Percentiles rank a stretch among this genome's conserved stretches.
phyloP scores from a whole-genome alignment of 169 alveolate species.

The Besnoitia besnoiti region DNA sequence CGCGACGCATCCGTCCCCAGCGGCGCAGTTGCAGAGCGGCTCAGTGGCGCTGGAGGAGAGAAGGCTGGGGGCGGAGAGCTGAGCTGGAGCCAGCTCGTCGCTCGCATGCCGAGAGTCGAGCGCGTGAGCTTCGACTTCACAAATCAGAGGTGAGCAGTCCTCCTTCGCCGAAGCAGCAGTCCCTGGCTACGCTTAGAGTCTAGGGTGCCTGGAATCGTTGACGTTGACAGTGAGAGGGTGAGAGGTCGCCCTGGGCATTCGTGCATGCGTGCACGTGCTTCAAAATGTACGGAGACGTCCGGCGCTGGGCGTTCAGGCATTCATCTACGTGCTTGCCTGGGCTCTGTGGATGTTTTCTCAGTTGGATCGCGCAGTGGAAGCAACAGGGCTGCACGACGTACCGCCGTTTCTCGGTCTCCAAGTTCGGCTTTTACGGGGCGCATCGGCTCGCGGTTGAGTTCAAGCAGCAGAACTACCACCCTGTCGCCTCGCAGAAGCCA shows the following conservation, averaged over 20 bases:
- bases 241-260: no score
- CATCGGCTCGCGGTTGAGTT: slow-evolving; percentile 29
- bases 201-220: no score
- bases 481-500: background rate
- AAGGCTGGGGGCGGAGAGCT: background rate
- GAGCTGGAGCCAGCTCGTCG: slow-evolving; percentile 3
- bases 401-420: slow-evolving; percentile 46
- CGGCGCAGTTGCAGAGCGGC: background rate
- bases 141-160: slow-evolving; percentile 6
- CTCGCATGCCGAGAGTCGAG: slow-evolving; percentile 22
- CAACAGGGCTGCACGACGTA: slow-evolving; percentile 45
- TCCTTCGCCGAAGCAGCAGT: background rate
- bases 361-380: slow-evolving; percentile 60
- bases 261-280: no score
- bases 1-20: no score
- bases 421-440: slow-evolving; percentile 32
- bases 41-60: background rate
- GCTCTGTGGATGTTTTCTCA: background rate
- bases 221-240: no score
- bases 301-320: no score
- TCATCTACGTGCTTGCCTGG: no score
- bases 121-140: slow-evolving; percentile 51
- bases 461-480: slow-evolving; percentile 37
- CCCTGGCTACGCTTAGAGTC: no score
- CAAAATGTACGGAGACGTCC: no score